Evolutionary conservation across 106 monocot genomes (phyloP).

Genomic region (Amphibolis antarctica): DNA sequence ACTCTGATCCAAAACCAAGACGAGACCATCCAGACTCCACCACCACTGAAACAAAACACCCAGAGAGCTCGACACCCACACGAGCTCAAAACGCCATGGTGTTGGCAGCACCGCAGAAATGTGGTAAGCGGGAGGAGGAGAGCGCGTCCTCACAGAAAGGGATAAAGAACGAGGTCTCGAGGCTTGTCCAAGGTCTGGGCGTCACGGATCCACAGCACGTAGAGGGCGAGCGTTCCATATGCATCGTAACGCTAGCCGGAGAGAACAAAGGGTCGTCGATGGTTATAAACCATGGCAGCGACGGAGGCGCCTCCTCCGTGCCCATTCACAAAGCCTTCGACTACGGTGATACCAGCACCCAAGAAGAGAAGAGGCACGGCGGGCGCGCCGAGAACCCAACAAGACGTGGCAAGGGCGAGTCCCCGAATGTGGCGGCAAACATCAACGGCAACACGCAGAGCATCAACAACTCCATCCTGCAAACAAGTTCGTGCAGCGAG

Average conservation of each 20-base stretch:
- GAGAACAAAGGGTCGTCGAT: conserved; percentile 72
- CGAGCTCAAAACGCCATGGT: background rate
- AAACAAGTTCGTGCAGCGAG: conserved; percentile 10
- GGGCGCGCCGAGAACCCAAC: conserved; percentile 9
- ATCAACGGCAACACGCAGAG: conserved; percentile 20
- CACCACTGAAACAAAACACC: background rate
- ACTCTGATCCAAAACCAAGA: background rate
- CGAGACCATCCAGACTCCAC: background rate
- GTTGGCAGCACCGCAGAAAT: background rate
- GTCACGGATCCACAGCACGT: conserved; percentile 10
- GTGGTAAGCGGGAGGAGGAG: background rate
- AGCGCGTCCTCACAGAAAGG: conserved; percentile 15
- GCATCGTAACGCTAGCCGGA: conserved; percentile 61
- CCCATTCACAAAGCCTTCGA: background rate
- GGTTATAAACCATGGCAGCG: conserved; percentile 19
- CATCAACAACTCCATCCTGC: conserved; percentile 19
- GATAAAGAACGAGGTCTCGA: conserved; percentile 43
- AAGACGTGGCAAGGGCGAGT: background rate
- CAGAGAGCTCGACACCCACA: background rate
- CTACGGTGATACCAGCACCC: background rate
- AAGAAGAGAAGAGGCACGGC: conserved; percentile 1
- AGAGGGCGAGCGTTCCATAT: conserved; percentile 23
- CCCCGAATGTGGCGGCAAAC: background rate
- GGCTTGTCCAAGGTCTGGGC: conserved; percentile 23
- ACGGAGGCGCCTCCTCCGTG: background rate